Evolutionary conservation across 1,284 basidiomycete species (phyloP).

Genomic region (Tilletiopsis washingtonensis): DNA sequence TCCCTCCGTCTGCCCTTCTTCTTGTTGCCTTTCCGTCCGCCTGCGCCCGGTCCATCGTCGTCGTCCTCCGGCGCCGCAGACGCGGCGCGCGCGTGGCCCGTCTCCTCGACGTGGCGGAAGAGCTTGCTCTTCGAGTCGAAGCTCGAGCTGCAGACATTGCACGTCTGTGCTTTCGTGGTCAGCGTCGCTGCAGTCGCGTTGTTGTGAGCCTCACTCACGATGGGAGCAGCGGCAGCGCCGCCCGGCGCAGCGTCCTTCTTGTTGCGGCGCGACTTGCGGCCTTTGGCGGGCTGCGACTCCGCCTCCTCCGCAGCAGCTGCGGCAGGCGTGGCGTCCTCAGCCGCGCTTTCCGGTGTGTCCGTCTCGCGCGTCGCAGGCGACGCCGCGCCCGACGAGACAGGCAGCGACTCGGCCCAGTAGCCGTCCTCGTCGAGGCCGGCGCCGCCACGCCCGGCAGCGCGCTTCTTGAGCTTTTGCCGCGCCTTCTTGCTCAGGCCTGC

Average conservation of each 20-base stretch:
- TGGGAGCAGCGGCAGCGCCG: background rate
- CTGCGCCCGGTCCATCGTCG: slow-evolving; percentile 13
- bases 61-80: slow-evolving; percentile 15
- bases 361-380: slow-evolving; percentile 5
- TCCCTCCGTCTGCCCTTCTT: slow-evolving; percentile 4
- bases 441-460: too few relatives aligned
- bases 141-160: slow-evolving; percentile 62
- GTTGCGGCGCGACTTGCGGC: too few relatives aligned
- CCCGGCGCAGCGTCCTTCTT: slow-evolving; percentile 14
- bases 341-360: slow-evolving; percentile 1
- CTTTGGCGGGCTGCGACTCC: background rate
- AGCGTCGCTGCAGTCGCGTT: background rate
- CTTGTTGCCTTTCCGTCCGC: background rate
- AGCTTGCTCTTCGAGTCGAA: slow-evolving; percentile 72
- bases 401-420: too few relatives aligned
- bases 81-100: slow-evolving; percentile 63
- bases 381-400: too few relatives aligned
- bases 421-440: too few relatives aligned
- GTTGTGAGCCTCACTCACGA: background rate
- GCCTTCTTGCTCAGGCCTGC: slow-evolving; percentile 20
- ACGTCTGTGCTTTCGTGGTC: too few relatives aligned
- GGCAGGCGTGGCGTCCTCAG: slow-evolving; percentile 5
- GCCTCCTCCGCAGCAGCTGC: slow-evolving; percentile 31
- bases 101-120: slow-evolving; percentile 65
- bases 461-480: slow-evolving; percentile 20